Conservation (phyloP, 2,329 filamentous ascomycete genomes). For the Plectosphaerella sp. region DNA sequence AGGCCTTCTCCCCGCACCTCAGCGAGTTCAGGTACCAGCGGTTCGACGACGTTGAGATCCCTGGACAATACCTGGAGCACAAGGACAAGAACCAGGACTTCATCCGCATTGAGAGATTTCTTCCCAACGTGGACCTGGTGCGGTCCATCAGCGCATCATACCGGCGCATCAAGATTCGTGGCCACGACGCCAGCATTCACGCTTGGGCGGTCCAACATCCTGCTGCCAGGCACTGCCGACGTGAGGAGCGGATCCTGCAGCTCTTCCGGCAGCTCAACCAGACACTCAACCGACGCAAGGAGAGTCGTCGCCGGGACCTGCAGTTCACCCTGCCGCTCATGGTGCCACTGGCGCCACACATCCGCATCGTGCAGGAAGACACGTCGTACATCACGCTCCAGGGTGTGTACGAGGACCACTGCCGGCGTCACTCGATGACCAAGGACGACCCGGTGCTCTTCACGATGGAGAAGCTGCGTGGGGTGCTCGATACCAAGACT, state of each 20-base stretch:
- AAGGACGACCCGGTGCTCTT: slow-evolving; percentile 96
- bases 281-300: slow-evolving; percentile 85
- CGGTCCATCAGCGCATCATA: slow-evolving; percentile 88
- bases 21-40: slow-evolving; percentile 97
- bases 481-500: slow-evolving; percentile 65
- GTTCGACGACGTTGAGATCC: slow-evolving; percentile 97
- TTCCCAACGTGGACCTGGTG: slow-evolving; percentile 91
- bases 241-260: slow-evolving; percentile 93
- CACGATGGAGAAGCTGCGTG: slow-evolving; percentile 89
- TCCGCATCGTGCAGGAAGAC: slow-evolving; percentile 94
- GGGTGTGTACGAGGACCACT: slow-evolving; percentile 94
- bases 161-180: slow-evolving; percentile 88
- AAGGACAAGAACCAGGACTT: slow-evolving; percentile 99
- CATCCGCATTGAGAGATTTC: slow-evolving; percentile 91
- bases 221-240: slow-evolving; percentile 82
- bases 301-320: slow-evolving; percentile 86
- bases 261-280: slow-evolving; percentile 98
- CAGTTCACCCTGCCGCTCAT: slow-evolving; percentile 96
- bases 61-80: slow-evolving; percentile 93
- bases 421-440: slow-evolving; percentile 75
- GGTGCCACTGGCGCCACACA: slow-evolving; percentile 90
- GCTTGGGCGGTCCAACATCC: slow-evolving; percentile 96
- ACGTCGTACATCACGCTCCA: slow-evolving; percentile 91
- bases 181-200: slow-evolving; percentile 96
- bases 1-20: slow-evolving; percentile 82